Evolutionary conservation across 352 stramenopile genomes (phyloP), one percentile per base, ranked within the genome.

Genomic region (Phytophthora idaei): DNA sequence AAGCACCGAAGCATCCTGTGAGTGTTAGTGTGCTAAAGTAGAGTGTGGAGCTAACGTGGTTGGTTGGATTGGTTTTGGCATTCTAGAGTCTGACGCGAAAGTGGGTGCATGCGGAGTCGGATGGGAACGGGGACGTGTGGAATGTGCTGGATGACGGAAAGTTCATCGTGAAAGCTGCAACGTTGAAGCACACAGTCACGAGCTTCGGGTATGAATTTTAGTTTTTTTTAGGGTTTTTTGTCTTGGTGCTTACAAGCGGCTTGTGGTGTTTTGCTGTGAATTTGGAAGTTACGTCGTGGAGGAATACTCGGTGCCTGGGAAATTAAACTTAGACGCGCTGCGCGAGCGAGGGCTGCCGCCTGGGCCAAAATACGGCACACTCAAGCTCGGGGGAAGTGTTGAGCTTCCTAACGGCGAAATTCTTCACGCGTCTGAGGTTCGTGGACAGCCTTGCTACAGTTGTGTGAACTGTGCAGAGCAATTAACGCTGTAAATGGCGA

Each of bases 341-440:
- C 83, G 73, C n/a, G 72, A 71, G 17, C 73, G 95, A 32, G 90
- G 92, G 1, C 69, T 99, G n/a, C 83, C 80, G 8, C 85, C 81
- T 42, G 96, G 96, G 55, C 96, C 93, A 7, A 69, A 96, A 36
- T 99, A 97, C 76, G 80, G 79, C 17, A 61, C 89, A 74, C 72
- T 99, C 12, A 98, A 99, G 71, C 56, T 85, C 29, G 96, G 96
- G 21, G 77, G 88, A 29, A 83, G 64, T 53, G 83, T 98, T 25
- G 90, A 86, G 7, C 85, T 98, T 50, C 73, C 81, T 0, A 87
- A 91, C 67, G 85, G 91, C 32, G 74, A 83, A 27, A 67, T 73
- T 3, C 71, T 98, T n/a, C 66, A 88, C 50, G 85, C 92, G 6
- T 74, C 83, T 12, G 82, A 98, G 67, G 90, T 97, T 71, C 9